phyloP scores from a whole-genome alignment of 78 protist genomes.

The slime mould (Dictyostelium discoideum) region DNA sequence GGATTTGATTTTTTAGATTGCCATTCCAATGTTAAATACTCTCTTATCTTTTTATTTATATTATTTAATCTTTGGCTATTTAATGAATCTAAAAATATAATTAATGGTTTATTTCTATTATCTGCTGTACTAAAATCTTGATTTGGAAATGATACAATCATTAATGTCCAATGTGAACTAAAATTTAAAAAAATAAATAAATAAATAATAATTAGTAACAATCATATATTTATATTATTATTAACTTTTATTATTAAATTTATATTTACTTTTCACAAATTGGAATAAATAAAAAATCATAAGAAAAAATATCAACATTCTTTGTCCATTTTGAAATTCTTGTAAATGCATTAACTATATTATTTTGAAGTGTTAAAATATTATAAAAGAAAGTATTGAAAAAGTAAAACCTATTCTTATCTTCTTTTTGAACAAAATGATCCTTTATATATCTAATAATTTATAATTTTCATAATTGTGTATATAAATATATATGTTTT shows the following conservation, averaged over 20 bases:
- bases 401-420: conserved; percentile 43
- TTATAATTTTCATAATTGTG: too few species aligned
- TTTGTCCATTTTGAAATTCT: conserved; percentile 77
- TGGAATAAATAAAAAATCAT: conserved; percentile 77
- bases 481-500: too few species aligned
- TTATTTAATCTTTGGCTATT: neutral
- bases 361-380: neutral
- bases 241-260: neutral
- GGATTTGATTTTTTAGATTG: conserved; percentile 50
- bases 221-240: too few species aligned
- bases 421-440: conserved; percentile 4
- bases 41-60: conserved; percentile 49
- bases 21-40: conserved; percentile 64
- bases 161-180: conserved; percentile 79
- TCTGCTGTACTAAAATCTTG: conserved; percentile 43
- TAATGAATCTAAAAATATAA: conserved; percentile 65
- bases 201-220: neutral
- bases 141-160: conserved; percentile 35
- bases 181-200: neutral
- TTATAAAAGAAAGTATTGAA: conserved; percentile 77
- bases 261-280: conserved; percentile 59
- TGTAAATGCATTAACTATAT: neutral
- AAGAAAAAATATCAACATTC: conserved; percentile 57
- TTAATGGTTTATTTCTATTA: conserved; percentile 1
- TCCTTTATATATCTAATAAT: conserved; percentile 55